phyloP scores from a whole-genome alignment of 305 asterid genomes.

The Fraxinus baroniana region DNA sequence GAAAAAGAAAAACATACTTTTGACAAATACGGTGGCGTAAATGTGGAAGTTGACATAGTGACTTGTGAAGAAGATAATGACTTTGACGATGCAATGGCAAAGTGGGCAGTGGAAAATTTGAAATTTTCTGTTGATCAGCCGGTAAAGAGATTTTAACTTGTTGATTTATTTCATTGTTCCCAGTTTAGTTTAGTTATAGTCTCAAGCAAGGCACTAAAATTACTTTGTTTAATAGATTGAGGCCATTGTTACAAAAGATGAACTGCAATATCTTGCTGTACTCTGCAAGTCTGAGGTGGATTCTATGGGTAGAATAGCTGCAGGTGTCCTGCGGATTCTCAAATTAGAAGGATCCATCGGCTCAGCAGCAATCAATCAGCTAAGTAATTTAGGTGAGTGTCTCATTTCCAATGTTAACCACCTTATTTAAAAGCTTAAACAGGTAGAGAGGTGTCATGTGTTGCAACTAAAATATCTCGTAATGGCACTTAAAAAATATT shows the following conservation, averaged over 20 bases:
- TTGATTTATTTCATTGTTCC: background rate
- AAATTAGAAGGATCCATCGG: slow-evolving; percentile 85
- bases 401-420: background rate
- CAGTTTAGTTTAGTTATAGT: slow-evolving; percentile 19
- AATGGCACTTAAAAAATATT: background rate
- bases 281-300: slow-evolving; percentile 88
- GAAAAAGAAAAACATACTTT: slow-evolving; percentile 45
- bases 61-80: slow-evolving; percentile 45
- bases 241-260: slow-evolving; percentile 87
- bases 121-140: slow-evolving; percentile 88
- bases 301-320: slow-evolving; percentile 88
- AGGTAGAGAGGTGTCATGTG: background rate
- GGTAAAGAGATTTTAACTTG: slow-evolving; percentile 42
- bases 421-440: background rate
- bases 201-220: background rate
- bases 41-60: slow-evolving; percentile 70
- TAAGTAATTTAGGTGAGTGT: slow-evolving; percentile 76
- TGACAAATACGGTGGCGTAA: slow-evolving; percentile 55
- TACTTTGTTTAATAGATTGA: slow-evolving; percentile 57
- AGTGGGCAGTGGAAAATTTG: slow-evolving; percentile 74
- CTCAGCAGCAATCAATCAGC: slow-evolving; percentile 77
- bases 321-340: slow-evolving; percentile 85
- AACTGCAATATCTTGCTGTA: slow-evolving; percentile 63
- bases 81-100: slow-evolving; percentile 43
- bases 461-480: background rate